Conservation (phyloP, 352 stramenopile genomes). For the Pythium aristosporum region DNA sequence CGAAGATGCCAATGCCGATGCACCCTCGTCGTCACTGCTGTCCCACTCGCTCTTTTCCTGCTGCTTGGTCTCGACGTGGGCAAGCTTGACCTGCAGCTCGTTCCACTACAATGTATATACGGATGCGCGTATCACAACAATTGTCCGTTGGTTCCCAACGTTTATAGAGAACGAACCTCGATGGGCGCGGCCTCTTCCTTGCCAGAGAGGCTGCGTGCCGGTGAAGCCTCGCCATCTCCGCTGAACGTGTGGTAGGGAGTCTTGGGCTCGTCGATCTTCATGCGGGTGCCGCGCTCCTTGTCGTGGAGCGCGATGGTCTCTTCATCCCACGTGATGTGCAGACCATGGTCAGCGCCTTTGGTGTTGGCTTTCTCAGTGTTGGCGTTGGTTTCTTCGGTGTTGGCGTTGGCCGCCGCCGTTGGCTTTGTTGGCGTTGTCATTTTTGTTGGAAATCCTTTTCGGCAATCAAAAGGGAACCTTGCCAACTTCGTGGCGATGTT, state of each 20-base stretch:
- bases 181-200: constrained; percentile 39
- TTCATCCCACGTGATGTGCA: constrained; percentile 89
- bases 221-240: constrained; percentile 35
- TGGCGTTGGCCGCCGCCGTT: background rate
- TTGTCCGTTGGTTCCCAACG: background rate
- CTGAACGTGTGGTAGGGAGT: constrained; percentile 89
- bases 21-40: constrained; percentile 45
- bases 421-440: constrained; percentile 1
- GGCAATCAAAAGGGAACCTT: background rate
- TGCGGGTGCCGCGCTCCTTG: constrained; percentile 87
- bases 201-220: constrained; percentile 49
- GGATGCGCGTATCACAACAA: background rate
- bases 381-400: background rate
- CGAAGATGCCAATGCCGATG: background rate
- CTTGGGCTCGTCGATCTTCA: constrained; percentile 94
- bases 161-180: constrained; percentile 29
- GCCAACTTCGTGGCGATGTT: background rate
- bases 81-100: constrained; percentile 68
- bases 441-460: background rate
- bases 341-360: constrained; percentile 1
- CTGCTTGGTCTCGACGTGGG: constrained; percentile 32
- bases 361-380: background rate
- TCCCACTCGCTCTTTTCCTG: constrained; percentile 59
- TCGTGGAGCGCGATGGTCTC: constrained; percentile 91
- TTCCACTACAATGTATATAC: constrained; percentile 41